Base-by-base conservation (phyloP, 768 basidiomycete species). In the Scleroderma bovista region DNA sequence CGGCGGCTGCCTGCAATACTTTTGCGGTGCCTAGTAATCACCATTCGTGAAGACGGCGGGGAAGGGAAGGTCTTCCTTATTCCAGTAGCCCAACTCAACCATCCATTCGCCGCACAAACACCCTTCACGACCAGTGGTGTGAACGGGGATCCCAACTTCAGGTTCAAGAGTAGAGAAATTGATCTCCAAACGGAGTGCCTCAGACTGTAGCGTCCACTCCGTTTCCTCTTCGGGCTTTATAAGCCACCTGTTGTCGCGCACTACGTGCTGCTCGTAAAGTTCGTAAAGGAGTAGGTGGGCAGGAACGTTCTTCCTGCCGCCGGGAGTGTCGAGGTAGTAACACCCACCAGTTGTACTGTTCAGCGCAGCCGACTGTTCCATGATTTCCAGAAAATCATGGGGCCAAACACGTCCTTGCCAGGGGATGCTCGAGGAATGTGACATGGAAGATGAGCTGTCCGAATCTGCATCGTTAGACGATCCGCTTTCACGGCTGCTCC, bases 61-160 rank as follows among this genome's bases (percentile, higher is more conserved):
- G 5, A 9, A 9, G 9, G 26, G 26, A 9, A 29, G 26, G 26
- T 29, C 26, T 29, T 29, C 26, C 26, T 29, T 4, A n/a, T 43
- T 22, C 41, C 41, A 43, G 41, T 51, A 11, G 6, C 45, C 40
- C 0, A 41, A 16, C 10, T 19, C 9, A 46, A 47, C 38, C 54
- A 56, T 49, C 52, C 54, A 61, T 8, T 46, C 19, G 0, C 52
- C 36, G 24, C 51, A 32, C 3, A 55, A 22, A 31, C 48, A 57
- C 12, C 48, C 50, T n/a, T 54, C 51, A 8, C 46, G 40, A 38
- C 12, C 46, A 12, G 42, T 49, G 45, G 11, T 47, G 32, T 31
- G 20, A 2, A 48, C 39, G 37, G 50, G 36, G 26, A 22, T 36
- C 15, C 37, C 38, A 4, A 45, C 45, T 22, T 46, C 48, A 17